Evolutionary conservation across 2,329 filamentous ascomycete species (phyloP), one percentile per base, ranked within the genome.

Genomic region (Ophiostoma fasciatum): DNA sequence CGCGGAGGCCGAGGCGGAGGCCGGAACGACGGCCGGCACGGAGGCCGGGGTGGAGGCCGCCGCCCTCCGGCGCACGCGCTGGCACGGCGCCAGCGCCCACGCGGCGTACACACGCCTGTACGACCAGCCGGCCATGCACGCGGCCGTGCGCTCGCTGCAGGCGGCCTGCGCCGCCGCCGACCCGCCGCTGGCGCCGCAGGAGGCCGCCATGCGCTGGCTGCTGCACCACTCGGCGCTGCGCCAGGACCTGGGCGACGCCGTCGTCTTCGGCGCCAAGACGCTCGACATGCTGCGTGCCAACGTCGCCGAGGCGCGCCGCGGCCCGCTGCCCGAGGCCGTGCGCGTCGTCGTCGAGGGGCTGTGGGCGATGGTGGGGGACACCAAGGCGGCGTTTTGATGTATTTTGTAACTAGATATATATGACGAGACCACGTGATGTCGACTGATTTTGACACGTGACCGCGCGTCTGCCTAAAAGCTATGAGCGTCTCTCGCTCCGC

Each of bases 331-430:
- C 1, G 42, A 49, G 2, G 57, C 57, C 28, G 38, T 61, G 1
- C 48, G 47, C 6, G 39, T 48, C 14, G 45, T 67, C 9, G 60
- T 92, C 42, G 82, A 92, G 47, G 61, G 79, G 52, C 82, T 79
- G 5, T 92, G 83, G 83, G 45, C 64, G 46, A 60, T 77, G 14
- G 62, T 69, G n/a, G n/a, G n/a, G n/a, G n/a, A n/a, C n/a, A n/a
- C n/a, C n/a, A n/a, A n/a, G n/a, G n/a, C n/a, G n/a, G n/a, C n/a
- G n/a, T n/a, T n/a, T n/a, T n/a, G n/a, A n/a, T n/a, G n/a, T n/a
- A n/a, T n/a, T n/a, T n/a, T n/a, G n/a, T n/a, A n/a, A n/a, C n/a
- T n/a, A n/a, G n/a, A n/a, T n/a, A n/a, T n/a, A n/a, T n/a, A n/a
- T n/a, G n/a, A n/a, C n/a, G n/a, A n/a, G n/a, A n/a, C n/a, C n/a